phyloP scores from a whole-genome alignment of 2,329 filamentous ascomycete species.

The Fusarium azukiicola region DNA sequence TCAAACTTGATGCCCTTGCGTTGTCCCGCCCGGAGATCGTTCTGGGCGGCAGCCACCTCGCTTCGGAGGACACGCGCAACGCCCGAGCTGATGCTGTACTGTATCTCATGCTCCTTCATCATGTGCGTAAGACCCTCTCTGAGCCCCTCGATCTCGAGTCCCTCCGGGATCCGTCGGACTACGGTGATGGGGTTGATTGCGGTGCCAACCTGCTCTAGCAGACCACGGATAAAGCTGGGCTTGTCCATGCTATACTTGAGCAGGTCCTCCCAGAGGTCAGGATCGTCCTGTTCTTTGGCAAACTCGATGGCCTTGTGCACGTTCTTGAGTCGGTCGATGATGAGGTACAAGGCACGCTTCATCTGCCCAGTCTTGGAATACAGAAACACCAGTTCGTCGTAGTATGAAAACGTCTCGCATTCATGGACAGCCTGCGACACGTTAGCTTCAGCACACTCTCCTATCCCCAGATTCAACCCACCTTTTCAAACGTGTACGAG shows the following conservation, averaged over 20 bases:
- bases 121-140: slow-evolving; percentile 93
- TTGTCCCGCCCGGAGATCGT: slow-evolving; percentile 88
- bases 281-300: slow-evolving; percentile 95
- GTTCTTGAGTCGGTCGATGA: slow-evolving; percentile 95
- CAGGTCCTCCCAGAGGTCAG: slow-evolving; percentile 96
- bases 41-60: slow-evolving; percentile 93
- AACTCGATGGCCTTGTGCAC: slow-evolving; percentile 97
- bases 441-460: slow-evolving; percentile 34
- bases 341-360: slow-evolving; percentile 94
- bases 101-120: slow-evolving; percentile 97
- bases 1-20: slow-evolving; percentile 95
- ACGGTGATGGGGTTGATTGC: slow-evolving; percentile 95
- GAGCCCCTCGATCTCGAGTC: slow-evolving; percentile 94
- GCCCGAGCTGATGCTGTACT: slow-evolving; percentile 94
- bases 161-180: slow-evolving; percentile 94
- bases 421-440: slow-evolving; percentile 80
- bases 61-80: slow-evolving; percentile 92
- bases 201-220: slow-evolving; percentile 96
- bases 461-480: slow-evolving; percentile 48
- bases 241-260: slow-evolving; percentile 99
- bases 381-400: slow-evolving; percentile 96
- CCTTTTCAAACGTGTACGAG: slow-evolving; percentile 92
- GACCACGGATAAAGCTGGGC: slow-evolving; percentile 93
- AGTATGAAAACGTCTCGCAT: slow-evolving; percentile 90
- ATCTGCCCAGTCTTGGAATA: slow-evolving; percentile 97